Evolutionary conservation across 2,329 filamentous ascomycete genomes (phyloP).

Genomic region (Akanthomyces uredinophilus): DNA sequence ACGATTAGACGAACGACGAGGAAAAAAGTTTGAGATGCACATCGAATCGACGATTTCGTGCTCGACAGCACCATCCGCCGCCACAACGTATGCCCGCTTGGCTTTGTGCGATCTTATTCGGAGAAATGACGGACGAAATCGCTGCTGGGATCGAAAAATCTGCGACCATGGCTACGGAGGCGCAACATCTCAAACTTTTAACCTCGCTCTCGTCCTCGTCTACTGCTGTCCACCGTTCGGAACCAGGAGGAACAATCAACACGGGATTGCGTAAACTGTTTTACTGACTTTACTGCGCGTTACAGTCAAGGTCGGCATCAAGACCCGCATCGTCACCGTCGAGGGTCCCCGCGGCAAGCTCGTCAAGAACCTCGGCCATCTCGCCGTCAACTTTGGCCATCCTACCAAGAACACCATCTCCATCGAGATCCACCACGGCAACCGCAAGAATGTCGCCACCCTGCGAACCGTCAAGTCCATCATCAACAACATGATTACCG

Average conservation of each 20-base stretch:
- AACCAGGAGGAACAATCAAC: not conserved
- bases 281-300: conserved; percentile 25
- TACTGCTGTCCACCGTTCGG: not conserved
- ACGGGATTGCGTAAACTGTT: conserved; percentile 10
- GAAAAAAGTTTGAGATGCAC: conserved; percentile 1
- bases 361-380: conserved; percentile 90
- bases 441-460: conserved; percentile 94
- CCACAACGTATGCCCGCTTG: not conserved
- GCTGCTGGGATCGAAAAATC: not conserved
- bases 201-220: not conserved
- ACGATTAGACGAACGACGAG: conserved; percentile 1
- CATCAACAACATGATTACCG: conserved; percentile 98
- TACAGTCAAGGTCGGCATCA: conserved; percentile 95
- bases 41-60: not conserved
- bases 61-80: not conserved
- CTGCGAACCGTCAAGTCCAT: conserved; percentile 96
- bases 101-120: not conserved
- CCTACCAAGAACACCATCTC: conserved; percentile 82
- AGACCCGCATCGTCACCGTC: conserved; percentile 92
- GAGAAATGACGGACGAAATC: not conserved
- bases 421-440: conserved; percentile 98
- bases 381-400: conserved; percentile 91
- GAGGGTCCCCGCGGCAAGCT: conserved; percentile 98
- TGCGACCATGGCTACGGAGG: not conserved
- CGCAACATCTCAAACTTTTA: conserved; percentile 4